A percentile compares a stretch with the other conserved stretches of the same genome.
Evolutionary conservation across 1,284 basidiomycete species (phyloP).

Genomic region (Marasmius fiardii): DNA sequence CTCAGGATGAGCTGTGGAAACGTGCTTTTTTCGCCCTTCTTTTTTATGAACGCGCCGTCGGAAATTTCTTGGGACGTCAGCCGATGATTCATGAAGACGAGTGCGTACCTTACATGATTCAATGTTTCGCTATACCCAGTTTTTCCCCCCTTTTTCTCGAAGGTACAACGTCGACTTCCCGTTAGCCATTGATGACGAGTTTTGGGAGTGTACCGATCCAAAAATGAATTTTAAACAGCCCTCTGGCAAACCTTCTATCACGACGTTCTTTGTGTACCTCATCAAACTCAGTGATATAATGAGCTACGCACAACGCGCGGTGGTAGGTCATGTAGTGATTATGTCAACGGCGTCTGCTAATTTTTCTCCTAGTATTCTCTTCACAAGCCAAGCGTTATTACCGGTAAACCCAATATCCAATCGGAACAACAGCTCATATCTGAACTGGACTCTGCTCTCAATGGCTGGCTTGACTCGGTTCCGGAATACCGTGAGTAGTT

Average conservation of each 20-base stretch:
- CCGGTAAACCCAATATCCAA: constrained; percentile 25
- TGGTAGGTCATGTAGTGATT: constrained; percentile 36
- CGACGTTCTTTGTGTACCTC: constrained; percentile 55
- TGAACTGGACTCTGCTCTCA: constrained; percentile 63
- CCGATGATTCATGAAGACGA: constrained; percentile 67
- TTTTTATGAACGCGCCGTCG: constrained; percentile 46
- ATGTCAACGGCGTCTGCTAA: neutral
- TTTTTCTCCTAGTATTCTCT: constrained; percentile 32
- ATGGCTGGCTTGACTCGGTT: constrained; percentile 63
- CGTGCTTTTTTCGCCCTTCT: constrained; percentile 64
- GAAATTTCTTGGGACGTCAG: constrained; percentile 61
- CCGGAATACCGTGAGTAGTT: constrained; percentile 48
- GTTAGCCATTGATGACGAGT: constrained; percentile 69
- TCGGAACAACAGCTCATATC: constrained; percentile 57
- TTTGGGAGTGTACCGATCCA: constrained; percentile 50
- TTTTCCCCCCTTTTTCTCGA: neutral
- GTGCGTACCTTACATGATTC: constrained; percentile 26
- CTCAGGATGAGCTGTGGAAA: constrained; percentile 64
- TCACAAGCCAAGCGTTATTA: constrained; percentile 26
- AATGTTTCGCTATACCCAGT: neutral
- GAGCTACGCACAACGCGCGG: constrained; percentile 56
- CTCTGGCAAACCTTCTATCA: constrained; percentile 42
- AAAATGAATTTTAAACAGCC: constrained; percentile 49
- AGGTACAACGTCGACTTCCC: constrained; percentile 69
- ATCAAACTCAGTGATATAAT: constrained; percentile 63